Evolutionary conservation across 257 asterid species (phyloP).

Genomic region (Salvia miltiorrhiza): DNA sequence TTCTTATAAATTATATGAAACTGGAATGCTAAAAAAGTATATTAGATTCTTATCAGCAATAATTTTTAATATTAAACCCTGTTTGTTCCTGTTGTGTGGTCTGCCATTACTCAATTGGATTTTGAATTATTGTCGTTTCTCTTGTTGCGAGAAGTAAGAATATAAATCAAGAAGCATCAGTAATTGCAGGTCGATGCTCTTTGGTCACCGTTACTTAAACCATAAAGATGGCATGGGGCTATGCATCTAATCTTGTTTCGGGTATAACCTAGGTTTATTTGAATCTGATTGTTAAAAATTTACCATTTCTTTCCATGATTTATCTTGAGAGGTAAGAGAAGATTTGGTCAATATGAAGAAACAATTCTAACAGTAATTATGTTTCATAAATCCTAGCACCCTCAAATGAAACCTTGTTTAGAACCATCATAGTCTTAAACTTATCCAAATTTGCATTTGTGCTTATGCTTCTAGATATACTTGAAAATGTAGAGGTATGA

Average conservation of each 20-base stretch:
- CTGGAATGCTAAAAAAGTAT: background rate
- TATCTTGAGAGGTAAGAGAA: background rate
- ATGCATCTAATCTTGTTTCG: background rate
- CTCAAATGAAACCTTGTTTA: constrained; percentile 2
- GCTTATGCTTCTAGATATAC: background rate
- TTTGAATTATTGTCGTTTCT: background rate
- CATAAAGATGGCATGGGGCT: background rate
- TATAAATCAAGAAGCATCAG: constrained; percentile 1
- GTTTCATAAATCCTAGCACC: background rate
- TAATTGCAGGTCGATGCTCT: constrained; percentile 4
- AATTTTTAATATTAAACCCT: background rate
- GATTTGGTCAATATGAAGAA: constrained; percentile 13
- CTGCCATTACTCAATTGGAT: background rate
- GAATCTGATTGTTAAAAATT: background rate
- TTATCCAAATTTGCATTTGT: constrained; percentile 14
- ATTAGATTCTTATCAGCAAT: constrained; percentile 8
- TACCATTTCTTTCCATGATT: background rate
- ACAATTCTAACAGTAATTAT: background rate
- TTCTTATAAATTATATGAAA: constrained; percentile 3
- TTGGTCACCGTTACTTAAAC: constrained; percentile 1
- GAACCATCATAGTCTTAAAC: too few species aligned
- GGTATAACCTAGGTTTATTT: background rate
- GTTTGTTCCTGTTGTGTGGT: background rate
- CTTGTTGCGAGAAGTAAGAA: background rate
- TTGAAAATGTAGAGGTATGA: background rate